Conservation (phyloP, 2,329 filamentous ascomycete species). For the Curvularia hawaiiensis region DNA sequence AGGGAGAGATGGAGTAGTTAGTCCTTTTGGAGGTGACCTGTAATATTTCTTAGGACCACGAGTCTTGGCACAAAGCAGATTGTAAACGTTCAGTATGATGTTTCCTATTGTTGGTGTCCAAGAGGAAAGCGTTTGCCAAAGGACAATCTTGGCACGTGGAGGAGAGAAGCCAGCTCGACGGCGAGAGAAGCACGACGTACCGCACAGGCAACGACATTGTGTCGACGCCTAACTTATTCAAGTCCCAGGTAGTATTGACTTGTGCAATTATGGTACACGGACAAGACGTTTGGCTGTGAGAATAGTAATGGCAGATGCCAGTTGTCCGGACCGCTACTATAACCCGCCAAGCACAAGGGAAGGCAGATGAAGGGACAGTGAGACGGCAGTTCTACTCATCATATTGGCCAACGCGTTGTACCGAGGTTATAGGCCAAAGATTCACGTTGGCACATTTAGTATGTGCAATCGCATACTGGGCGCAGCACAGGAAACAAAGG, state of each 20-base stretch:
- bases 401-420: constrained; percentile 1
- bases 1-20: neutral
- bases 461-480: neutral
- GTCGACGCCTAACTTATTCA: neutral
- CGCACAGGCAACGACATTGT: constrained; percentile 37
- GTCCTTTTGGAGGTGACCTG: constrained; percentile 12
- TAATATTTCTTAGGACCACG: constrained; percentile 1
- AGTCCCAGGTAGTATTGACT: neutral
- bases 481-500: neutral
- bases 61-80: neutral
- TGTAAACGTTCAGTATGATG: neutral
- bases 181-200: constrained; percentile 25
- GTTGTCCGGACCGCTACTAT: neutral
- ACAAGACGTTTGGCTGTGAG: neutral
- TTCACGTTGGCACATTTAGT: neutral
- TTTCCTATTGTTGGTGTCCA: neutral
- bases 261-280: neutral
- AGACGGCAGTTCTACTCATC: neutral
- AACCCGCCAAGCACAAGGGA: neutral
- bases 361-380: neutral
- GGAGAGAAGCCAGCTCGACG: neutral
- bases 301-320: neutral
- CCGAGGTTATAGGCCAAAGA: neutral
- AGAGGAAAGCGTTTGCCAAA: neutral
- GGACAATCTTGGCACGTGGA: neutral